A percentile compares a stretch with the other conserved stretches of the same genome.
phyloP scores from a whole-genome alignment of 345 rosid species.

The Acer yangbiense region DNA sequence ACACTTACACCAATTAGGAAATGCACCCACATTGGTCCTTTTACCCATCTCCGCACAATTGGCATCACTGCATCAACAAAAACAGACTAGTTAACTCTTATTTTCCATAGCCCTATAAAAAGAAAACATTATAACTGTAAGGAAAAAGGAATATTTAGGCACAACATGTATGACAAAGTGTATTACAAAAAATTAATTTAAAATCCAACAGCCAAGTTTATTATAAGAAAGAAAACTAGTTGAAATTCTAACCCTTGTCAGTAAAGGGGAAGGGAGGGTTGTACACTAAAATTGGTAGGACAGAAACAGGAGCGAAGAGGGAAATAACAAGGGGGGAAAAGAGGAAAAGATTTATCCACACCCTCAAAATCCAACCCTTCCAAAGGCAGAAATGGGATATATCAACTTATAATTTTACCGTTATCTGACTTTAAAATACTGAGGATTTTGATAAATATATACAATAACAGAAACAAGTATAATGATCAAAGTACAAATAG shows the following conservation, averaged over 20 bases:
- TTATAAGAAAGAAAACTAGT: neutral
- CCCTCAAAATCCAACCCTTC: neutral
- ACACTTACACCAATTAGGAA: constrained; percentile 88
- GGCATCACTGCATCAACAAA: constrained; percentile 72
- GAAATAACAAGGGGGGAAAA: neutral
- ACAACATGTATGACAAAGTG: neutral
- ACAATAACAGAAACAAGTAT: neutral
- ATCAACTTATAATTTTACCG: neutral
- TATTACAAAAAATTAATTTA: neutral
- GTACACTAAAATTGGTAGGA: neutral
- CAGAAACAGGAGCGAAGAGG: neutral
- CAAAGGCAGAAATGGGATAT: neutral
- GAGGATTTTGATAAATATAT: neutral
- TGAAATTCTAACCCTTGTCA: neutral
- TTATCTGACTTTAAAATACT: neutral
- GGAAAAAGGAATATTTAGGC: neutral
- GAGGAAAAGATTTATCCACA: neutral
- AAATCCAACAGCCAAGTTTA: neutral
- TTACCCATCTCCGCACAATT: constrained; percentile 65
- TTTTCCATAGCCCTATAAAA: neutral
- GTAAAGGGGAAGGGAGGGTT: neutral
- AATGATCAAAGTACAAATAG: neutral
- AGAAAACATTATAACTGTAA: neutral
- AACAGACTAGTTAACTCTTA: neutral
- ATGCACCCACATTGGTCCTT: constrained; percentile 97